These are phyloP conservation scores for Termitomyces sp. DNA, from an alignment of 768 basidiomycete species.

Conservation along the genomic window DNA sequence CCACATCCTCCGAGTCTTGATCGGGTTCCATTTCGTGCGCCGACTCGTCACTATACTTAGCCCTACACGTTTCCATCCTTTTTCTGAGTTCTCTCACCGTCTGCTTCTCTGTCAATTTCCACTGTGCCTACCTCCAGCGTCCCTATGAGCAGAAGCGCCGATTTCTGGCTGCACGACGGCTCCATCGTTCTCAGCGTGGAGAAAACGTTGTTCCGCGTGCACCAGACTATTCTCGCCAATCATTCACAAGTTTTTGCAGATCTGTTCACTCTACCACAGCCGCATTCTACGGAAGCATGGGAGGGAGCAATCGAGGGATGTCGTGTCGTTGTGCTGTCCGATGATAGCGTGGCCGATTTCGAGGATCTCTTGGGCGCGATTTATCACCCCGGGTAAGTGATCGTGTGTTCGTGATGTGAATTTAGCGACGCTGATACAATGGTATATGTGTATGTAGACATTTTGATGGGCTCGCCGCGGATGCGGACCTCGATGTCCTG, in stretches of 20 bases:
- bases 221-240: conserved; percentile 41
- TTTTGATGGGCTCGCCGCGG: conserved; percentile 30
- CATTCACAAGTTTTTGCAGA: conserved; percentile 68
- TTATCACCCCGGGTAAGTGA: conserved; percentile 44
- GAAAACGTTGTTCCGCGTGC: conserved; percentile 38
- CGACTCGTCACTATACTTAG: neutral
- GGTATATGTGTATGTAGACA: conserved; percentile 27
- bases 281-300: conserved; percentile 17
- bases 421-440: neutral
- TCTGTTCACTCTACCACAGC: conserved; percentile 57
- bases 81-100: neutral
- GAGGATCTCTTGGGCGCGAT: conserved; percentile 46
- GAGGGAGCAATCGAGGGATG: conserved; percentile 44
- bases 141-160: conserved; percentile 7
- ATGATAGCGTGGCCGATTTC: conserved; percentile 46
- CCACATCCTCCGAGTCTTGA: neutral
- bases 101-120: neutral
- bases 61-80: neutral
- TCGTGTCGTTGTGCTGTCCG: conserved; percentile 41
- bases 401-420: neutral
- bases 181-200: conserved; percentile 41
- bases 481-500: conserved; percentile 40
- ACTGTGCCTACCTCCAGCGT: neutral
- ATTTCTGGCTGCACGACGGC: conserved; percentile 46
- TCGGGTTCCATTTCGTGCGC: neutral